Percentiles rank a stretch among this genome's conserved stretches.
Conservation (phyloP, 495 filamentous ascomycete genomes). For the Xylaria castorea region DNA sequence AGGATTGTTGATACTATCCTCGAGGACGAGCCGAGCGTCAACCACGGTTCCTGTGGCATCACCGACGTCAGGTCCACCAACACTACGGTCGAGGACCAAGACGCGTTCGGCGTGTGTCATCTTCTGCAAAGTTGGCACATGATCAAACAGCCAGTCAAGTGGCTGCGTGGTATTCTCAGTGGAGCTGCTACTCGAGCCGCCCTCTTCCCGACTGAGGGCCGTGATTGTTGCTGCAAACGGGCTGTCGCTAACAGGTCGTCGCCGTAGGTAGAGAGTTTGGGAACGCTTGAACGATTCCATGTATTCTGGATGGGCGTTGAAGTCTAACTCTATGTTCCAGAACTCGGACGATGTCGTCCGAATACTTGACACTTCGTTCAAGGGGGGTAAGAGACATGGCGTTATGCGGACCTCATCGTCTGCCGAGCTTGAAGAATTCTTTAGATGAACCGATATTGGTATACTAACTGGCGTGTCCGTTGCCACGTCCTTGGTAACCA, state of each 20-base stretch:
- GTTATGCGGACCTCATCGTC: slow-evolving; percentile 52
- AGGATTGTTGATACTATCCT: slow-evolving; percentile 65
- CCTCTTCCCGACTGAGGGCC: slow-evolving; percentile 62
- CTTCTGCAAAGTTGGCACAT: slow-evolving; percentile 57
- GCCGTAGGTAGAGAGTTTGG: slow-evolving; percentile 81
- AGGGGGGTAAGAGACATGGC: slow-evolving; percentile 85
- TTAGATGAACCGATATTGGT: slow-evolving; percentile 62
- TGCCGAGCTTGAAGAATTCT: slow-evolving; percentile 53
- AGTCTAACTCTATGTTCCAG: slow-evolving; percentile 86
- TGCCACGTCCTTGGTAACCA: slow-evolving; percentile 83
- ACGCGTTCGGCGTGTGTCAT: slow-evolving; percentile 80
- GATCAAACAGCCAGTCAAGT: slow-evolving; percentile 79
- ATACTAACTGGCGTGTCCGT: slow-evolving; percentile 78
- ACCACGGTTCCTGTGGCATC: slow-evolving; percentile 68
- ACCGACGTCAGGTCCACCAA: slow-evolving; percentile 55
- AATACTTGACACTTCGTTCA: slow-evolving; percentile 70
- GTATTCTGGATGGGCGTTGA: slow-evolving; percentile 67
- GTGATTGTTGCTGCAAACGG: slow-evolving; percentile 78
- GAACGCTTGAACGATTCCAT: slow-evolving; percentile 73
- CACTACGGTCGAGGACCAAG: slow-evolving; percentile 65
- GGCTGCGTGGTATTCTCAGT: slow-evolving; percentile 44
- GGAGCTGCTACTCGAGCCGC: slow-evolving; percentile 37
- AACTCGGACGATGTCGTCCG: slow-evolving; percentile 73
- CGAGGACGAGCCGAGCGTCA: slow-evolving; percentile 77
- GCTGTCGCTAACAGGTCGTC: slow-evolving; percentile 72